Percentiles rank a stretch among this genome's conserved stretches.
phyloP scores from a whole-genome alignment of 1,284 basidiomycete species.

The Pseudozyma pruni region DNA sequence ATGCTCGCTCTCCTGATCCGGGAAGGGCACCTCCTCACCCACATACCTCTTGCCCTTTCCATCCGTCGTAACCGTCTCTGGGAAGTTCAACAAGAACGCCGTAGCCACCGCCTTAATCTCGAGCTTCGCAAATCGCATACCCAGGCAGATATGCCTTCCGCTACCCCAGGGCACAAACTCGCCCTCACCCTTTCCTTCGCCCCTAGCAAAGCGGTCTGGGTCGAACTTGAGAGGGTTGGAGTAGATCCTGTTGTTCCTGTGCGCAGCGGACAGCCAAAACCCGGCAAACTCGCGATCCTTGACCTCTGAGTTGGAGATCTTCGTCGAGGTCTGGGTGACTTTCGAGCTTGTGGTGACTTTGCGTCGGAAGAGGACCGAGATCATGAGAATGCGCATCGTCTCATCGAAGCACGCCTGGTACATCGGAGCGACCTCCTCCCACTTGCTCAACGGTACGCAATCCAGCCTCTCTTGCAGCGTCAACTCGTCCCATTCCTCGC shows the following conservation, averaged over 20 bases:
- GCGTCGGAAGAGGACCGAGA: conserved; percentile 42
- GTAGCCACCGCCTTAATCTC: conserved; percentile 41
- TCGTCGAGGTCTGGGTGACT: conserved; percentile 16
- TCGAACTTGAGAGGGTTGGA: conserved; percentile 40
- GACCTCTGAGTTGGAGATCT: conserved; percentile 27
- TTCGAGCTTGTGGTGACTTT: conserved; percentile 26
- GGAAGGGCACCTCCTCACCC: conserved; percentile 17
- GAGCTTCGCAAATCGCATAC: conserved; percentile 52
- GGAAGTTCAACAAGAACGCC: conserved; percentile 38
- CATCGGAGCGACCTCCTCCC: conserved; percentile 36
- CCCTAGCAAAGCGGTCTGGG: conserved; percentile 36
- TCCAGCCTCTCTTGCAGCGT: conserved; percentile 33
- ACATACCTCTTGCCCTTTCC: conserved; percentile 7
- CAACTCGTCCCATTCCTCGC: conserved; percentile 36
- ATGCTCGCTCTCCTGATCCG: conserved; percentile 47
- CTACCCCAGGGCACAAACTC: conserved; percentile 54
- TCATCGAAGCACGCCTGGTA: conserved; percentile 41
- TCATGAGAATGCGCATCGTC: conserved; percentile 46
- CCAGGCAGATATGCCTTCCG: conserved; percentile 47
- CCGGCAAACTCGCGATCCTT: conserved; percentile 32
- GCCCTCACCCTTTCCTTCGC: conserved; percentile 39
- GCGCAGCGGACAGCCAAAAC: conserved; percentile 45
- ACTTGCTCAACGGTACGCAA: conserved; percentile 21
- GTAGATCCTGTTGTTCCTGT: conserved; percentile 46
- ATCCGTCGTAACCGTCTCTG: conserved; percentile 16